Percentiles rank a stretch among this genome's conserved stretches.
Conservation (phyloP, 75 land plant genomes). For the Pseudotsuga menziesii region DNA sequence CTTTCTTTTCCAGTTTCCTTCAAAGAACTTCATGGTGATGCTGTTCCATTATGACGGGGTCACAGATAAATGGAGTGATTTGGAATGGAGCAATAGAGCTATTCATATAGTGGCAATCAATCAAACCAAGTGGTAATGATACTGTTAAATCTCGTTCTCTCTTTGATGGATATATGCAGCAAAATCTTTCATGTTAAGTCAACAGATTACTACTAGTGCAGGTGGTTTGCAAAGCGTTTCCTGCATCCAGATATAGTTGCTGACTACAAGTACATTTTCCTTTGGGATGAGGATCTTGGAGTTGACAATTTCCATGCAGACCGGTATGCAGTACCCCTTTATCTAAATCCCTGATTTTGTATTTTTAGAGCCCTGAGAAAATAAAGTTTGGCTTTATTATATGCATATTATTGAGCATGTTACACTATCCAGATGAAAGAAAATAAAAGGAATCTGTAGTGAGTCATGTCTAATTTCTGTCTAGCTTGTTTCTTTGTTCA, state of each 20-base stretch:
- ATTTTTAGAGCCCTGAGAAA: too few species aligned
- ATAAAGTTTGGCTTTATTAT: too few species aligned
- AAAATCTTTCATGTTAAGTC: too few species aligned
- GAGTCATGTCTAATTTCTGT: too few species aligned
- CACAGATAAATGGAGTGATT: conserved; percentile 68
- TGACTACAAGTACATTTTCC: conserved; percentile 76
- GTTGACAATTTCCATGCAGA: conserved; percentile 76
- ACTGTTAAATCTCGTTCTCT: background rate
- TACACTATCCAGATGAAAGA: too few species aligned
- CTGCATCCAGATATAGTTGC: conserved; percentile 86
- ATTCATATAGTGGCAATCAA: conserved; percentile 61
- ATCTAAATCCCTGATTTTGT: too few species aligned
- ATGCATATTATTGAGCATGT: too few species aligned
- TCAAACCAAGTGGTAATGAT: conserved; percentile 7
- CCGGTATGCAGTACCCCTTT: conserved; percentile 24
- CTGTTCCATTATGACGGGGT: conserved; percentile 89
- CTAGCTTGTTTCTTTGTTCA: too few species aligned
- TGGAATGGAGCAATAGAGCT: conserved; percentile 53
- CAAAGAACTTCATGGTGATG: conserved; percentile 65
- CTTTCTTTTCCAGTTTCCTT: conserved; percentile 57
- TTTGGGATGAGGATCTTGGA: conserved; percentile 98
- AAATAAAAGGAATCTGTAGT: too few species aligned
- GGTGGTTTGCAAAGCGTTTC: conserved; percentile 99
- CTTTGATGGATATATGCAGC: background rate
- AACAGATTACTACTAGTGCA: conserved; percentile 11